These are phyloP conservation scores for Leccinum holopus DNA, from an alignment of 1,284 basidiomycete species.

Conservation along the genomic window DNA sequence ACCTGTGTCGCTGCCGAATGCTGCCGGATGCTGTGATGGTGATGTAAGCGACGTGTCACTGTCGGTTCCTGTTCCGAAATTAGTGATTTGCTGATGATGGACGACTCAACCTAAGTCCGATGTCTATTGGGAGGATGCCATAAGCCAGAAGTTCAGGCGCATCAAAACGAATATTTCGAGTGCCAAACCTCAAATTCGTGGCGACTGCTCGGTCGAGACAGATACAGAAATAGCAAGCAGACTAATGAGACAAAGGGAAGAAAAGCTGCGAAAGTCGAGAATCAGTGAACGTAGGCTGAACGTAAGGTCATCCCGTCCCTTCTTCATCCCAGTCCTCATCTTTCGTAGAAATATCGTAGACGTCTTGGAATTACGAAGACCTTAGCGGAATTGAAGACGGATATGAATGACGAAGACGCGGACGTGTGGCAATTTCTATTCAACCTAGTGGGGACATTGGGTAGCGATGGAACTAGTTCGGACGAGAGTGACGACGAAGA, in stretches of 20 bases:
- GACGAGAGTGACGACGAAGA: constrained; percentile 12
- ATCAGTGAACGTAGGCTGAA: background rate
- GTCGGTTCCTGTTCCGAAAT: no score
- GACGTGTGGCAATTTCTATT: constrained; percentile 6
- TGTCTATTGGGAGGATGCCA: constrained; percentile 4
- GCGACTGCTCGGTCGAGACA: background rate
- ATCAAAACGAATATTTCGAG: background rate
- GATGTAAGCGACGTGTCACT: no score
- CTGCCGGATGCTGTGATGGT: no score
- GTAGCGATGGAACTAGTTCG: constrained; percentile 15
- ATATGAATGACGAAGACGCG: background rate
- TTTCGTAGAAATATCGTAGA: constrained; percentile 2
- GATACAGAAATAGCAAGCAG: background rate
- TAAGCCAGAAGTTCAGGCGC: background rate
- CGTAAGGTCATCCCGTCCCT: background rate
- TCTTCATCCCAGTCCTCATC: background rate
- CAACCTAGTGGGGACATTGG: background rate
- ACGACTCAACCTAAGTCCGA: background rate
- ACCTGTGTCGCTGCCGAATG: no score
- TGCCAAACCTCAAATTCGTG: background rate
- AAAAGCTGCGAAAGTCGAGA: background rate
- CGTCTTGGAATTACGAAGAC: background rate
- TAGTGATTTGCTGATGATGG: background rate
- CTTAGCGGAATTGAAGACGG: background rate
- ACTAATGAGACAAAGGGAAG: background rate